Base-by-base conservation (phyloP, 306 rosid genomes). In the Cucurbita pepo region DNA sequence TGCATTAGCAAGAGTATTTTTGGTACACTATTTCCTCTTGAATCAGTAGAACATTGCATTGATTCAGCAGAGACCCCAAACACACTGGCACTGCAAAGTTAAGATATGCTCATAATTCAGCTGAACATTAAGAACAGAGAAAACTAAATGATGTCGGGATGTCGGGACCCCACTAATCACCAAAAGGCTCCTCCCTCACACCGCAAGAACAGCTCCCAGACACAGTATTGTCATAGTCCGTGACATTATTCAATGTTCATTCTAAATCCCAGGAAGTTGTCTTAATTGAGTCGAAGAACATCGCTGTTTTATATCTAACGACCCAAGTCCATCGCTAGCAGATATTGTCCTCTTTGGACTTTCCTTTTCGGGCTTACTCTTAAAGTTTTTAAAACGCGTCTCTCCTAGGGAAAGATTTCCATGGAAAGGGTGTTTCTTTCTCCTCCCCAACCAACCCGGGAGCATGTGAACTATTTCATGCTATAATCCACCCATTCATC, bases 41-140 rank as follows among this genome's bases (percentile, higher is more conserved):
- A 77, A 83, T 91, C 99, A 69, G 86, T 88, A 54, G 91, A 84
- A 71, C 96, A 83, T 78, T 91, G 99, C 99, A 95, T 95, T 15
- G 99, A 95, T 76, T 95, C 99, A 7, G 96, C 91, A 8, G 99
- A 91, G 66, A 95, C 97, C 3, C 99, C 99, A 73, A 95, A 95
- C 55, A 89, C 96, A 22, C 88, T 89, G 10, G 85, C 92, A 82
- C 99, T 95, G 82, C 75, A 86, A 81, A 72, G 66, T 61, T 34
- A 59, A 71, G 48, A 73, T 30, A 30, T 5, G 41, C 44, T 19
- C 44, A 38, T 8, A 71, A 65, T 16, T 75, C 83, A 77, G 79
- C 75, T 79, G 74, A 1, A 50, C n/a, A 77, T 43, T 56, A 69
- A 73, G 60, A 64, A 75, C 57, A 79, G 69, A 14, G 18, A 54